These are phyloP conservation scores for Fusarium coffeatum DNA, from an alignment of 2,329 filamentous ascomycete species.

Conservation along the genomic window DNA sequence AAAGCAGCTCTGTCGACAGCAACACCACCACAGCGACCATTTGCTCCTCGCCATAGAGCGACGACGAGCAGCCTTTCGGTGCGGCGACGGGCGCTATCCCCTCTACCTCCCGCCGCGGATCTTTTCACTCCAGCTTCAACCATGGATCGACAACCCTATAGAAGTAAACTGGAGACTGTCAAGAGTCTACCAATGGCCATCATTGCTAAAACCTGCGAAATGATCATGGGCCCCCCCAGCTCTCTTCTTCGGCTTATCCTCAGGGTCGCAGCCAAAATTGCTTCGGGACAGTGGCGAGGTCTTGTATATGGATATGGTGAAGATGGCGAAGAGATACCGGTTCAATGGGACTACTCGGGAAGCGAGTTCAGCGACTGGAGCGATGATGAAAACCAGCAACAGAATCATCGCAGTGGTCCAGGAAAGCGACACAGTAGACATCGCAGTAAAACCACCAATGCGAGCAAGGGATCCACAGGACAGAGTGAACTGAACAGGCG, in stretches of 20 bases:
- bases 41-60: constrained; percentile 38
- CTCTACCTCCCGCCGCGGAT: constrained; percentile 75
- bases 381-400: constrained; percentile 61
- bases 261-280: constrained; percentile 81
- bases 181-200: constrained; percentile 62
- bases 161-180: constrained; percentile 41
- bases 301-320: constrained; percentile 66
- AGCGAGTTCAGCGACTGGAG: constrained; percentile 65
- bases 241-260: constrained; percentile 84
- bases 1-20: background rate
- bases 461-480: background rate
- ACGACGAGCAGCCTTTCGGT: constrained; percentile 46
- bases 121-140: constrained; percentile 64
- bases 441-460: constrained; percentile 10
- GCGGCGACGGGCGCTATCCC: constrained; percentile 66
- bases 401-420: constrained; percentile 19
- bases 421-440: constrained; percentile 26
- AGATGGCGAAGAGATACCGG: constrained; percentile 64
- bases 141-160: constrained; percentile 45
- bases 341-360: constrained; percentile 72
- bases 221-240: constrained; percentile 83
- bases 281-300: constrained; percentile 72
- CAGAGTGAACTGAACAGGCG: constrained; percentile 21
- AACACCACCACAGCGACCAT: constrained; percentile 23
- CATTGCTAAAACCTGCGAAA: constrained; percentile 79